Evolutionary conservation across 2,329 filamentous ascomycete genomes (phyloP), one percentile per base, ranked within the genome.

Genomic region (Fusarium foetens): DNA sequence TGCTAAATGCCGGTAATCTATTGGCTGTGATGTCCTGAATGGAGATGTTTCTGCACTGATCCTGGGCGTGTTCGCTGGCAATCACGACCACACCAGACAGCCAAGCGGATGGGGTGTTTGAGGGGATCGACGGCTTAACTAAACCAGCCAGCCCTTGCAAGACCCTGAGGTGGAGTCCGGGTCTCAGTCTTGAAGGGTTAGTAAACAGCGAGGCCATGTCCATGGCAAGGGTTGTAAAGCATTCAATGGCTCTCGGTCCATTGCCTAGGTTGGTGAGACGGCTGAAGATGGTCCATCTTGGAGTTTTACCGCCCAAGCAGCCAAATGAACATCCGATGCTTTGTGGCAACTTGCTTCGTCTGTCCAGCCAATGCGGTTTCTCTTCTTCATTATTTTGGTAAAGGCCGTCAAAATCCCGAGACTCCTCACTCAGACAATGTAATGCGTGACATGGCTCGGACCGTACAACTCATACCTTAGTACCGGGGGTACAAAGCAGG

Each of bases 11-110:
- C 52, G 48, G 31, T 23, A 42, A 39, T 52, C 71, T 64, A 77
- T 77, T 77, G 75, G 75, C 21, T 43, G 42, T 21, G 13, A 39
- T 63, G 46, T 45, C 52, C 62, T 63, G 59, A 39, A 64, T 71
- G 61, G 62, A 49, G 46, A 74, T 55, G 33, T 62, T 61, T 68
- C 62, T 61, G 49, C 52, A 69, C 63, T 35, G 42, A 71, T 71
- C 63, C 68, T 76, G 72, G 76, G 75, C 68, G 74, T 77, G 73
- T 78, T 78, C 72, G 76, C 75, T 78, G 76, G 75, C 76, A 77
- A 76, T 78, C 76, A 77, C 73, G 68, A 74, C 72, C 58, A 68
- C 67, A 65, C 35, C 70, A 76, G 68, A 76, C 64, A 71, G 58
- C 66, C 66, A 74, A 67, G 64, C 66, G 55, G 58, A 70, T 63